Conservation (phyloP, 257 asterid species). For the Rehmannia glutinosa region DNA sequence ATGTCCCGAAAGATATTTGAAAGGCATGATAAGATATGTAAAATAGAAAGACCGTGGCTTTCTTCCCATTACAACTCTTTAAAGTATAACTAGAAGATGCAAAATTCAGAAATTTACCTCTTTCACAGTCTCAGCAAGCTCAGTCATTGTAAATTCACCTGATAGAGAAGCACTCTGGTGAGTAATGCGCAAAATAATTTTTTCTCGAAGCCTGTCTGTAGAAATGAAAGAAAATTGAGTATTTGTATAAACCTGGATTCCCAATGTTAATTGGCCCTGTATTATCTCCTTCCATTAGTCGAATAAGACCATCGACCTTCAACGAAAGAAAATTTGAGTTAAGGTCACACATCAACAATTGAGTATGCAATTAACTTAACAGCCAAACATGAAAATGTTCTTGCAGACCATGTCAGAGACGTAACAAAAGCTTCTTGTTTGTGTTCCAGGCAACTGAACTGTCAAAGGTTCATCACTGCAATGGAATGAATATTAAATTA, state of each 20-base stretch:
- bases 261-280: conserved; percentile 50
- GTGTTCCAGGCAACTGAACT: conserved; percentile 94
- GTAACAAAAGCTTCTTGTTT: conserved; percentile 67
- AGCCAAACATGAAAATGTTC: not conserved
- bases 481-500: not conserved
- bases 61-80: no score
- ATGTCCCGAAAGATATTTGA: no score
- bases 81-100: not conserved
- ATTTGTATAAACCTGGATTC: conserved; percentile 32
- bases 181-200: no score
- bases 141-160: conserved; percentile 47
- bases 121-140: conserved; percentile 49
- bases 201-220: no score
- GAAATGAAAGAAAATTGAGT: not conserved
- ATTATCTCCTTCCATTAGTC: conserved; percentile 52
- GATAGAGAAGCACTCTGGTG: not conserved
- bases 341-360: not conserved
- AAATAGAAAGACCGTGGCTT: no score
- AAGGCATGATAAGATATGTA: no score
- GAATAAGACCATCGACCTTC: conserved; percentile 60
- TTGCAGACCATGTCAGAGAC: conserved; percentile 50
- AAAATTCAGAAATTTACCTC: conserved; percentile 25
- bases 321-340: not conserved
- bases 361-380: not conserved
- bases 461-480: conserved; percentile 82